A percentile compares a stretch with the other conserved stretches of the same genome.
Evolutionary conservation across 2,329 filamentous ascomycete genomes (phyloP).

Genomic region (Pestalotiopsis sp.): DNA sequence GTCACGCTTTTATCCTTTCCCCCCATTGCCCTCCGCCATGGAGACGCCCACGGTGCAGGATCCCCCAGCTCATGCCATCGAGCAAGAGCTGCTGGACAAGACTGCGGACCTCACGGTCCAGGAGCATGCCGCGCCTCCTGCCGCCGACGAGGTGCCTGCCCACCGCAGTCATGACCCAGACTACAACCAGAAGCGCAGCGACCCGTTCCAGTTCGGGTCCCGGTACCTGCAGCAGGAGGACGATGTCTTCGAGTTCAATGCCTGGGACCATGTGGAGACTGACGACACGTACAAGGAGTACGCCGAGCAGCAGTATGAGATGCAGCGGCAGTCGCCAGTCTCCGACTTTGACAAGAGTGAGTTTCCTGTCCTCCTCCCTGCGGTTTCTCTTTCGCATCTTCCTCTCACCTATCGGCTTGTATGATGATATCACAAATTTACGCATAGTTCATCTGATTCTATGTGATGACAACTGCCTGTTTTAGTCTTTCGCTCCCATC

Average conservation of each 20-base stretch:
- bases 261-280: slow-evolving; percentile 97
- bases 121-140: slow-evolving; percentile 20
- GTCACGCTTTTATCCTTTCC: neutral
- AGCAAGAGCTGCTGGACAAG: slow-evolving; percentile 29
- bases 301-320: slow-evolving; percentile 79
- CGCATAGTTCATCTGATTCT: slow-evolving; percentile 73
- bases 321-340: slow-evolving; percentile 84
- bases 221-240: slow-evolving; percentile 82
- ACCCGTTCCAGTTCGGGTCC: slow-evolving; percentile 95
- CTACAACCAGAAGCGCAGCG: slow-evolving; percentile 80
- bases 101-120: slow-evolving; percentile 27
- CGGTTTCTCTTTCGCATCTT: neutral
- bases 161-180: slow-evolving; percentile 73
- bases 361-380: slow-evolving; percentile 30
- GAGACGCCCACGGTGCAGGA: slow-evolving; percentile 14
- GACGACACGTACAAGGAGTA: slow-evolving; percentile 88
- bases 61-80: slow-evolving; percentile 21
- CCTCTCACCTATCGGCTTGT: slow-evolving; percentile 29
- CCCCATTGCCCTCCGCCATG: slow-evolving; percentile 9
- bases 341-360: slow-evolving; percentile 89
- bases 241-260: slow-evolving; percentile 96
- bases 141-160: slow-evolving; percentile 44
- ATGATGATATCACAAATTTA: slow-evolving; percentile 59
- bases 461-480: slow-evolving; percentile 63
- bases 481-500: slow-evolving; percentile 75